phyloP scores from a whole-genome alignment of 345 rosid species.

The Diplotaxis tenuifolia region DNA sequence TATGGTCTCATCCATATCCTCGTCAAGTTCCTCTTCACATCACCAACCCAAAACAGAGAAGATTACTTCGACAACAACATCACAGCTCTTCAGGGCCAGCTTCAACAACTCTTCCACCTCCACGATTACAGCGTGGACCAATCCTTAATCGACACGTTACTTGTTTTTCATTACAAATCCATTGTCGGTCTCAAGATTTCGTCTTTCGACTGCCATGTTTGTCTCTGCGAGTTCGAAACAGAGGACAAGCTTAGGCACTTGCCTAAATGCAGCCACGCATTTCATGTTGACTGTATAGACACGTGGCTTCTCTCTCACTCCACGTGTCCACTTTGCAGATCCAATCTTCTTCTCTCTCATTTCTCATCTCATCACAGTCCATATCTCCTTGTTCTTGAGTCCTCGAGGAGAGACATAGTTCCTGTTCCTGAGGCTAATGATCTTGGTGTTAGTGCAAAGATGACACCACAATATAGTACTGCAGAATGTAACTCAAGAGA shows the following conservation, averaged over 20 bases:
- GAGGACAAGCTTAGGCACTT: constrained; percentile 52
- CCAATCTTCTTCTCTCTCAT: constrained; percentile 59
- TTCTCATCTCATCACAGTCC: constrained; percentile 44
- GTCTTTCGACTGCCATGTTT: constrained; percentile 72
- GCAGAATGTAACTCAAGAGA: no score
- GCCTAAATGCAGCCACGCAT: constrained; percentile 68
- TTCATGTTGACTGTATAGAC: constrained; percentile 74
- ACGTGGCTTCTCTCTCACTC: constrained; percentile 60
- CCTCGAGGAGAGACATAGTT: constrained; percentile 78
- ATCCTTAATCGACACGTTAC: constrained; percentile 59
- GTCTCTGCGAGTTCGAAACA: constrained; percentile 34
- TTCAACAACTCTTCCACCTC: constrained; percentile 91
- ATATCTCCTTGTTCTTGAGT: constrained; percentile 75
- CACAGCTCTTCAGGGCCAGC: constrained; percentile 88
- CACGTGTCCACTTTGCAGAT: constrained; percentile 75
- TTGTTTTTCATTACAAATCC: constrained; percentile 61
- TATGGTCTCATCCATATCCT: constrained; percentile 88
- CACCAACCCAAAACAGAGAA: constrained; percentile 54
- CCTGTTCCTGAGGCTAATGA: constrained; percentile 32
- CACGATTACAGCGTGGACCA: constrained; percentile 88
- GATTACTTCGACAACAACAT: constrained; percentile 41
- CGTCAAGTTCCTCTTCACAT: constrained; percentile 67
- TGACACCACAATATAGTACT: no score
- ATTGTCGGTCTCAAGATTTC: constrained; percentile 57
- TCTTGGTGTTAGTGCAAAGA: no score